A percentile compares a stretch with the other conserved stretches of the same genome.
Conservation (phyloP, 1,139 yeast genomes). For the Suhomyces taliae region DNA sequence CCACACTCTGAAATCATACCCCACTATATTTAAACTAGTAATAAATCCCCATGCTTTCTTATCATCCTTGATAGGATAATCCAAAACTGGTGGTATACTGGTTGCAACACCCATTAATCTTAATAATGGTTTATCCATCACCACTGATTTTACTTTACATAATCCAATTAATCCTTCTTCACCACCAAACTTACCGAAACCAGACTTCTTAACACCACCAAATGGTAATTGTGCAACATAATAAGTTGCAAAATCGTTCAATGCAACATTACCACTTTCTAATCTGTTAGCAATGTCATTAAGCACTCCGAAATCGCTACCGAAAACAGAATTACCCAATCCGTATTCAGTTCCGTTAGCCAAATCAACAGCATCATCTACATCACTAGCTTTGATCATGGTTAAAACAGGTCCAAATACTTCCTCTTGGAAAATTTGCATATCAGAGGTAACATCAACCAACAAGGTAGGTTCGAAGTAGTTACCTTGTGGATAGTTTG, state of each 20-base stretch:
- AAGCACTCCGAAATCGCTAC: constrained; percentile 55
- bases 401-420: constrained; percentile 76
- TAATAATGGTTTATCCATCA: constrained; percentile 78
- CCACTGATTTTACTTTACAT: constrained; percentile 81
- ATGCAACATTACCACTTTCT: constrained; percentile 88
- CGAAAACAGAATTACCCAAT: constrained; percentile 87
- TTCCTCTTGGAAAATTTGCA: constrained; percentile 84
- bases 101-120: constrained; percentile 61
- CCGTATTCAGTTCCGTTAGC: constrained; percentile 91
- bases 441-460: constrained; percentile 72
- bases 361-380: constrained; percentile 69
- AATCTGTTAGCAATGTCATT: constrained; percentile 62
- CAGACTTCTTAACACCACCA: constrained; percentile 91
- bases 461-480: constrained; percentile 87
- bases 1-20: constrained; percentile 78
- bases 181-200: constrained; percentile 96
- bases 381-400: constrained; percentile 65
- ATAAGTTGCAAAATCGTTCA: constrained; percentile 94
- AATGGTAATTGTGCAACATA: constrained; percentile 81
- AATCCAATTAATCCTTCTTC: constrained; percentile 92
- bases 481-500: constrained; percentile 52
- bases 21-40: constrained; percentile 77
- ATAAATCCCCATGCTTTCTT: constrained; percentile 88
- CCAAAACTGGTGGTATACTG: constrained; percentile 80
- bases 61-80: constrained; percentile 83